Percentiles rank a stretch among this genome's conserved stretches.
phyloP scores from a whole-genome alignment of 805 yeast species.

The Kluyveromyces lactis region DNA sequence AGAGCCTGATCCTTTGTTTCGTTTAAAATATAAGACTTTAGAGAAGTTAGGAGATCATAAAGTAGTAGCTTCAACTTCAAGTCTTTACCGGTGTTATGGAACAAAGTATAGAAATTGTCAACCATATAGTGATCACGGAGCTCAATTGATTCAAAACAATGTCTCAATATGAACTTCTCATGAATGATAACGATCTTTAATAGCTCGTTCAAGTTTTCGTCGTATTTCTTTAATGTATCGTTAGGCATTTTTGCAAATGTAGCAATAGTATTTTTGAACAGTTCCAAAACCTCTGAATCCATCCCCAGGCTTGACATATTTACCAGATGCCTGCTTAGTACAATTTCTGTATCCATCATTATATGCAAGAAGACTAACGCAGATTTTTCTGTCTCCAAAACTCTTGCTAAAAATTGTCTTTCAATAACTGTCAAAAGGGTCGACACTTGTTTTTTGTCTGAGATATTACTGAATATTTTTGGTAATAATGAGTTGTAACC shows the following conservation, averaged over 20 bases:
- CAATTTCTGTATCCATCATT: constrained; percentile 17
- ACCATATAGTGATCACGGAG: constrained; percentile 9
- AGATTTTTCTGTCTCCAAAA: constrained; percentile 7
- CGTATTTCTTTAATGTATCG: constrained; percentile 5
- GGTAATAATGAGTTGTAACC: constrained; percentile 21
- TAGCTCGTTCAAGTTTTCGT: constrained; percentile 2
- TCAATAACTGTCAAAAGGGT: constrained; percentile 17
- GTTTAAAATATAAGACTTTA: constrained; percentile 23
- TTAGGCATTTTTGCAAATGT: constrained; percentile 10
- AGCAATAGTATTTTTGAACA: constrained; percentile 11
- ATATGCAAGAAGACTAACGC: constrained; percentile 11
- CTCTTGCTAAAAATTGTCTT: constrained; percentile 14
- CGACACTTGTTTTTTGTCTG: constrained; percentile 8
- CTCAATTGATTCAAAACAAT: constrained; percentile 12
- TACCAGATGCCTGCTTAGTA: constrained; percentile 7
- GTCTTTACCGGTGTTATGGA: constrained; percentile 21
- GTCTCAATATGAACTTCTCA: constrained; percentile 18
- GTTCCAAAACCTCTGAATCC: constrained; percentile 10
- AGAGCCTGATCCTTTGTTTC: constrained; percentile 12
- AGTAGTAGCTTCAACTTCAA: constrained; percentile 23
- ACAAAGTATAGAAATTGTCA: constrained; percentile 14
- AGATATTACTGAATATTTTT: constrained; percentile 19
- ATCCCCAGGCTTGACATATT: constrained; percentile 3
- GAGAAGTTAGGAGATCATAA: constrained; percentile 24
- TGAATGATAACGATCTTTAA: constrained; percentile 25